A percentile compares a stretch with the other conserved stretches of the same genome.
Evolutionary conservation across 192 early-diverging fungal genomes (phyloP).

Genomic region (Rhizophagus sp.): DNA sequence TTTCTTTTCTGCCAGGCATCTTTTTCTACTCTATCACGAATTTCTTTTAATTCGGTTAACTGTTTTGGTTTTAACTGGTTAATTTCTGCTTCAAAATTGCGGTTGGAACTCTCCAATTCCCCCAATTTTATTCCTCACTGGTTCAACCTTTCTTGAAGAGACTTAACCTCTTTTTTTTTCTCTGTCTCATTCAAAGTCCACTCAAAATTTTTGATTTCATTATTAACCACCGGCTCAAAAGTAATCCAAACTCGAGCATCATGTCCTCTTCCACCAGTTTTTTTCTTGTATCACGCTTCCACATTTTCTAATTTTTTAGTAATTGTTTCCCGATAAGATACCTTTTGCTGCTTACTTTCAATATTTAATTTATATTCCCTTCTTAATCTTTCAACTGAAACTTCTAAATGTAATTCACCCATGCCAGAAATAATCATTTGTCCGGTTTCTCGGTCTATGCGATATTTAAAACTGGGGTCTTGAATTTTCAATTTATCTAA

Average conservation of each 20-base stretch:
- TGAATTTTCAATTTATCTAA: slow-evolving; percentile 10
- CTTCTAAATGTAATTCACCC: slow-evolving; percentile 17
- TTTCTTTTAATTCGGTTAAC: no score
- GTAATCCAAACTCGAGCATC: not conserved
- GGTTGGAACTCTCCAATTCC: no score
- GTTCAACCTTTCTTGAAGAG: no score
- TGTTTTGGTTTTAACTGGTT: no score
- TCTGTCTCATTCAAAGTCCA: no score
- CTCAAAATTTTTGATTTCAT: not conserved
- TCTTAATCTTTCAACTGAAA: slow-evolving; percentile 5
- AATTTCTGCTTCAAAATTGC: no score
- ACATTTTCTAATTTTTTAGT: slow-evolving; percentile 13
- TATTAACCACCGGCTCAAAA: not conserved
- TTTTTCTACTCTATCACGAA: no score
- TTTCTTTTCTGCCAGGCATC: no score
- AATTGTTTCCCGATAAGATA: slow-evolving; percentile 20
- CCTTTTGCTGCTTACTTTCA: slow-evolving; percentile 5
- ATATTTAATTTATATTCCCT: slow-evolving; percentile 4
- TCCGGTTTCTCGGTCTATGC: slow-evolving; percentile 3
- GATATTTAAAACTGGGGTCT: slow-evolving; percentile 22
- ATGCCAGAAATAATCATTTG: slow-evolving; percentile 21
- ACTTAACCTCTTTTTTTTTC: no score
- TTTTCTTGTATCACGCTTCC: not conserved
- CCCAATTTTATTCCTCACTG: no score
- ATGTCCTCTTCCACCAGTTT: slow-evolving; percentile 9